Percentiles rank a stretch among this genome's conserved stretches.
These are phyloP conservation scores for Fusarium hainanense DNA, from an alignment of 2,329 filamentous ascomycete species.

Conservation along the genomic window DNA sequence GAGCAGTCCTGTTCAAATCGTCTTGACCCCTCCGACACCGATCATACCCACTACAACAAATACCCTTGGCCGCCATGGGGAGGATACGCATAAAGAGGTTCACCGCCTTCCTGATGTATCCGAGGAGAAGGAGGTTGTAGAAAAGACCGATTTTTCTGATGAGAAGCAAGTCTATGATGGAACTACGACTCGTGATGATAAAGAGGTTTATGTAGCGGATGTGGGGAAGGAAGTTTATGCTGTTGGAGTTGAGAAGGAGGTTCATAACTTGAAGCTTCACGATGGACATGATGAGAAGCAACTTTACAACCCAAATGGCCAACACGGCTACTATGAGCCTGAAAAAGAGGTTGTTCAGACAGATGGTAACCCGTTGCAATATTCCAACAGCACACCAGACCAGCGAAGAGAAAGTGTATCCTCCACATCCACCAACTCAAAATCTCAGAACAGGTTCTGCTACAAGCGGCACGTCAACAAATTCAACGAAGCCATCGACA, in stretches of 20 bases:
- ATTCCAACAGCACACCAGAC: neutral
- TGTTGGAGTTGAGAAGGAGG: neutral
- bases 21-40: conserved; percentile 35
- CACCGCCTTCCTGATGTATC: conserved; percentile 10
- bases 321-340: neutral
- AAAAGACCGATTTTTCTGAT: neutral
- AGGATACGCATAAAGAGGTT: conserved; percentile 29
- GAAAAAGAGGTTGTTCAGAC: neutral
- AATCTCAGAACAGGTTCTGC: neutral
- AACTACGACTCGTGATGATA: neutral
- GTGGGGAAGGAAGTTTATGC: conserved; percentile 17
- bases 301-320: neutral
- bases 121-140: conserved; percentile 31
- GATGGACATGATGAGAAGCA: conserved; percentile 19
- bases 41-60: neutral
- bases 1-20: conserved; percentile 19
- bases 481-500: conserved; percentile 28
- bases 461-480: conserved; percentile 19
- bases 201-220: conserved; percentile 1
- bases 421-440: neutral
- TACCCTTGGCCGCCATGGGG: neutral
- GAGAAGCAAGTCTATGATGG: conserved; percentile 7
- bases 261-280: conserved; percentile 4
- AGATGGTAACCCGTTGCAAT: neutral
- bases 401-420: neutral